Evolutionary conservation across 2,329 filamentous ascomycete genomes (phyloP).

Genomic region (Xylaria sp.): DNA sequence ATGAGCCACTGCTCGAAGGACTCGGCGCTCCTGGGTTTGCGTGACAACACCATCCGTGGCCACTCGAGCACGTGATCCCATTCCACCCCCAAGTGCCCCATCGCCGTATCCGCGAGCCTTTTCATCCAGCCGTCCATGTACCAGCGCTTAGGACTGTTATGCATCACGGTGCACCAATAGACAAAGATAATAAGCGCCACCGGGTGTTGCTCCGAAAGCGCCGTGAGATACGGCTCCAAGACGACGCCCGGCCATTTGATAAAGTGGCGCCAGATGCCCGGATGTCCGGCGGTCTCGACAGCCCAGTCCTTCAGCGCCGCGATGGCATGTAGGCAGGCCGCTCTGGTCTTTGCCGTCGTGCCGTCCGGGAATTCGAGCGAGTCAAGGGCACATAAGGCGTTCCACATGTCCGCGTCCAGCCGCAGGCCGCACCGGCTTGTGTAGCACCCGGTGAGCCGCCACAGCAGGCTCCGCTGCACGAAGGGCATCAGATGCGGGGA

Average conservation of each 20-base stretch:
- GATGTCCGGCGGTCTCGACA: conserved; percentile 11
- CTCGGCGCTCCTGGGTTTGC: neutral
- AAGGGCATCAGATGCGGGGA: conserved; percentile 20
- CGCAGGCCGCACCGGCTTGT: neutral
- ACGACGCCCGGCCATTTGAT: conserved; percentile 28
- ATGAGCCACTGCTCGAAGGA: no score
- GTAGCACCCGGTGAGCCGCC: conserved; percentile 7
- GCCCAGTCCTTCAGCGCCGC: conserved; percentile 25
- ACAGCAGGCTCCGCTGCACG: conserved; percentile 19
- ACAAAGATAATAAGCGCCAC: conserved; percentile 27
- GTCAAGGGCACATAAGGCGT: conserved; percentile 11
- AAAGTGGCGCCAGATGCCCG: conserved; percentile 27
- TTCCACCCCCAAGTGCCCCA: conserved; percentile 17
- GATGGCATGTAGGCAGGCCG: conserved; percentile 20
- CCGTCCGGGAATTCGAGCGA: conserved; percentile 7
- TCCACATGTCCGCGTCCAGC: conserved; percentile 10
- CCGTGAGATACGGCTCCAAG: conserved; percentile 22
- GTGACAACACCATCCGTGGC: conserved; percentile 1
- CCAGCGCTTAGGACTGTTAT: conserved; percentile 28
- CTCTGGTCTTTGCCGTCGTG: conserved; percentile 10
- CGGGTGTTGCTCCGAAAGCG: conserved; percentile 20
- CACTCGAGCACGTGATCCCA: conserved; percentile 19
- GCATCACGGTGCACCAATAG: conserved; percentile 33
- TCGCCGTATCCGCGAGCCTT: conserved; percentile 21
- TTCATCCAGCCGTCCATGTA: conserved; percentile 29